A percentile compares a stretch with the other conserved stretches of the same genome.
Evolutionary conservation across 2,329 filamentous ascomycete genomes (phyloP).

Genomic region (Aspergillus fumigatus): DNA sequence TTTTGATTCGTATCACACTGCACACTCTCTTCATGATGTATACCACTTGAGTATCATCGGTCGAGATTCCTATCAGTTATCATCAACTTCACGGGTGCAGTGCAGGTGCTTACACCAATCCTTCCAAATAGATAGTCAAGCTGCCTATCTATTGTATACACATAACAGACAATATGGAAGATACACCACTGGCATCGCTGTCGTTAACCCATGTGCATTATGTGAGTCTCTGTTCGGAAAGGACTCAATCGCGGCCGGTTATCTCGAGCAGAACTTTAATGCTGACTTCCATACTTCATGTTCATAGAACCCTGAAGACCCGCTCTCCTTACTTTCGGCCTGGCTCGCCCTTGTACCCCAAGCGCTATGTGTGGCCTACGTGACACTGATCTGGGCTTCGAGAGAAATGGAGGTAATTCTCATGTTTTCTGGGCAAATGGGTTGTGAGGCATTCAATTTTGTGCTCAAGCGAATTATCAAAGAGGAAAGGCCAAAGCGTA

Average conservation of each 20-base stretch:
- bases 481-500: slow-evolving; percentile 79
- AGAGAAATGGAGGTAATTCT: slow-evolving; percentile 84
- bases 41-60: not conserved
- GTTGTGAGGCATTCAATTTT: slow-evolving; percentile 89
- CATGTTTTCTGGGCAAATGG: slow-evolving; percentile 88
- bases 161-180: slow-evolving; percentile 20
- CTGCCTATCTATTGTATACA: not conserved
- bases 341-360: slow-evolving; percentile 94
- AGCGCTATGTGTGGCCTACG: slow-evolving; percentile 83
- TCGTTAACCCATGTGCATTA: slow-evolving; percentile 96
- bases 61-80: not conserved
- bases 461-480: slow-evolving; percentile 84
- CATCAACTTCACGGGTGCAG: not conserved
- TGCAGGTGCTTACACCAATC: not conserved
- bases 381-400: slow-evolving; percentile 82
- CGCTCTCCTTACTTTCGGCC: slow-evolving; percentile 79
- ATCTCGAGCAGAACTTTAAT: not conserved
- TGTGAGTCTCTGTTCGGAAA: slow-evolving; percentile 50
- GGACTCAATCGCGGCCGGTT: not conserved
- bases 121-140: not conserved
- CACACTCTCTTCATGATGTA: not conserved
- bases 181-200: slow-evolving; percentile 71
- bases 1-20: not conserved
- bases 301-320: slow-evolving; percentile 74
- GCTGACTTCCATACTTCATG: slow-evolving; percentile 3